These are phyloP conservation scores for Sphaerobolus stellatus DNA, from an alignment of 1,284 basidiomycete genomes.

Conservation along the genomic window DNA sequence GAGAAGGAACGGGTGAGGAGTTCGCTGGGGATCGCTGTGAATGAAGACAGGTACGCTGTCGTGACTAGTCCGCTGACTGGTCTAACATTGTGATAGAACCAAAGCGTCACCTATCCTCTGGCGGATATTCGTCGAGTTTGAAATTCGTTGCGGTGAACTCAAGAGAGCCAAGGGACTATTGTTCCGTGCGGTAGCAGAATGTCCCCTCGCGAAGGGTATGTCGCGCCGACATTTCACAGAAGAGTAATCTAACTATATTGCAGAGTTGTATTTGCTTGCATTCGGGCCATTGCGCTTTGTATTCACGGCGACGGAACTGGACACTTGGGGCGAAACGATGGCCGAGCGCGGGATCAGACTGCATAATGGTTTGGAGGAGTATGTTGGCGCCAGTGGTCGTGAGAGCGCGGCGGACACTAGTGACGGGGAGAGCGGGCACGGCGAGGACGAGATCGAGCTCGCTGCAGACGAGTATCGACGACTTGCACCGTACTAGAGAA, in stretches of 20 bases:
- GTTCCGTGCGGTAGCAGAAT: conserved; percentile 80
- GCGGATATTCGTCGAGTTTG: conserved; percentile 81
- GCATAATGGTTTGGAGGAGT: conserved; percentile 65
- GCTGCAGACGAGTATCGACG: conserved; percentile 58
- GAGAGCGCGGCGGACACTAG: conserved; percentile 22
- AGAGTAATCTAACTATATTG: not conserved
- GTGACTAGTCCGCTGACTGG: not conserved
- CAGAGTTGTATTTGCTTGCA: conserved; percentile 85
- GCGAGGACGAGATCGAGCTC: conserved; percentile 57
- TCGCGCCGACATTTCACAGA: conserved; percentile 4
- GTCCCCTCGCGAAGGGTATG: conserved; percentile 77
- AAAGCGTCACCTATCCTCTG: conserved; percentile 69
- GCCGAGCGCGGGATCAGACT: conserved; percentile 78
- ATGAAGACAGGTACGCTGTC: conserved; percentile 58
- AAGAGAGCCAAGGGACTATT: conserved; percentile 74
- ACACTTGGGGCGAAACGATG: conserved; percentile 73
- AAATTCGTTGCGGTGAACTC: conserved; percentile 62
- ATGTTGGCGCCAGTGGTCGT: conserved; percentile 45
- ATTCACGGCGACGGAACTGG: conserved; percentile 69
- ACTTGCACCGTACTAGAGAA: conserved; percentile 53
- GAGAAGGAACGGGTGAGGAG: conserved; percentile 70
- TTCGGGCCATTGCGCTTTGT: conserved; percentile 72
- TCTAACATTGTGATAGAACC: conserved; percentile 47
- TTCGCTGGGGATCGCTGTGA: conserved; percentile 59
- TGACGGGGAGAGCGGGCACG: conserved; percentile 33